Evolutionary conservation across 2,329 filamentous ascomycete genomes (phyloP), one percentile per base, ranked within the genome.

Genomic region (Hypoxylon sp.): DNA sequence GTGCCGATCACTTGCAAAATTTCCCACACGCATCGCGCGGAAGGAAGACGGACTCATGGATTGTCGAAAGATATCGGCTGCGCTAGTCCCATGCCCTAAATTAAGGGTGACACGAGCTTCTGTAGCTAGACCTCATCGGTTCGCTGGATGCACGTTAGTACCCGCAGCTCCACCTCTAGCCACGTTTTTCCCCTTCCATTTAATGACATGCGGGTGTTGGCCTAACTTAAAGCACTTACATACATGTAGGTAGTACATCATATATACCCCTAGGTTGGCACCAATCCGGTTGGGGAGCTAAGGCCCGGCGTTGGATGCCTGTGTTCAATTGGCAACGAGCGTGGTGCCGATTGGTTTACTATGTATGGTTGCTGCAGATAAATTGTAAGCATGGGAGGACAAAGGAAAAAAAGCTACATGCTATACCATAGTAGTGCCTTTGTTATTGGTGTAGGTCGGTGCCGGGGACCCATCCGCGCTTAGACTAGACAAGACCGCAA

Each of bases 51-150:
- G 46, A 51, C 5, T 38, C 7, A 19, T 52, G 58, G 25, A 51
- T 38, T 38, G 56, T 49, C 30, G 56, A 41, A 45, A 41, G 52
- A 56, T 30, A 23, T 23, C 53, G 38, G 53, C 38, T 56, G 46
- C 41, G 45, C 57, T 52, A 61, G 51, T 9, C 38, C n/a, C 46
- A 65, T 63, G 41, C 45, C 30, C 65, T 70, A 68, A 61, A 68
- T 70, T 68, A 70, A 68, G 62, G 68, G 61, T 70, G 61, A 61
- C 62, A 68, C 61, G 52, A 58, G 61, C 62, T 45, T 65, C 46
- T 32, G 46, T 55, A 63, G 55, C 60, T 56, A 67, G 55, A 30
- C 60, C 36, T 50, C 30, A 65, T 60, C 57, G 53, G 60, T 49
- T 57, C 25, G 52, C 23, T 59, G 45, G 50, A 62, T 46, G 56